Evolutionary conservation across 257 asterid species (phyloP).

Genomic region (Salvia splendens): DNA sequence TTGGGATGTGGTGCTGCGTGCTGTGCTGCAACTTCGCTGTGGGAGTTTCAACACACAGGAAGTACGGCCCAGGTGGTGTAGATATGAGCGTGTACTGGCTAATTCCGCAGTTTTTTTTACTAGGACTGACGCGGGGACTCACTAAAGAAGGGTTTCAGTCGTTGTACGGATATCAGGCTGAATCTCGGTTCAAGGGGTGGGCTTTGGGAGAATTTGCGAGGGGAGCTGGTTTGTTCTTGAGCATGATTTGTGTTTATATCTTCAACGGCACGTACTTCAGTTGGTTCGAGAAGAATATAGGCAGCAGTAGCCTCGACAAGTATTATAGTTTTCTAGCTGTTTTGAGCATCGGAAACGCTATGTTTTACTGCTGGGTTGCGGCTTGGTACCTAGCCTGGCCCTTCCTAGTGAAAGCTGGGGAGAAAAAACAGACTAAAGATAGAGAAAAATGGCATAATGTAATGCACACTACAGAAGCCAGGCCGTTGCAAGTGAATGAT

Average conservation of each 20-base stretch:
- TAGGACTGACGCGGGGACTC: slow-evolving; percentile 20
- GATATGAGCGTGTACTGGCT: not conserved
- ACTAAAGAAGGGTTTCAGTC: not conserved
- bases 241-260: not conserved
- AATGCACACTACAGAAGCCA: too few relatives aligned
- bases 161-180: not conserved
- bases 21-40: not conserved
- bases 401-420: not conserved
- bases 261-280: not conserved
- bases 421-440: too few relatives aligned
- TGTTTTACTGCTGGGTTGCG: slow-evolving; percentile 1
- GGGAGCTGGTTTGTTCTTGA: not conserved
- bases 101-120: slow-evolving; percentile 24
- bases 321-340: not conserved
- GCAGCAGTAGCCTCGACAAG: not conserved
- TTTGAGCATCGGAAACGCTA: not conserved
- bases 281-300: not conserved
- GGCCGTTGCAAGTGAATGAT: too few relatives aligned
- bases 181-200: slow-evolving; percentile 6
- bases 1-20: slow-evolving; percentile 2
- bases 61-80: too few relatives aligned
- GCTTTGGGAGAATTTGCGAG: not conserved
- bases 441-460: too few relatives aligned
- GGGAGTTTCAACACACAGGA: not conserved
- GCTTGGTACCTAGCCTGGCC: not conserved